Conservation (phyloP, 805 yeast genomes). For the Saccharomyces kudriavzevii region DNA sequence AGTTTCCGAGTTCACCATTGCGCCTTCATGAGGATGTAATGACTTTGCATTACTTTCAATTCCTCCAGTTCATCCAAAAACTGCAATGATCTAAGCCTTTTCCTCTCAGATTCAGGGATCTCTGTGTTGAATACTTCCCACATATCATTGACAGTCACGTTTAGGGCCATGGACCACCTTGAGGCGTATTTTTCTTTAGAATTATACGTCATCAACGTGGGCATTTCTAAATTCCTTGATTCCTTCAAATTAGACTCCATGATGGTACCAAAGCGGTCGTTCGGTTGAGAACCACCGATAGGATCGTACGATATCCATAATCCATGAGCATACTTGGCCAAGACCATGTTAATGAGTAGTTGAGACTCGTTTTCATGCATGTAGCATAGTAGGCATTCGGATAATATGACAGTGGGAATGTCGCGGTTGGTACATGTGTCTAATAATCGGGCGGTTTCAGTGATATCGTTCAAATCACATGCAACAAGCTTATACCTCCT, state of each 20-base stretch:
- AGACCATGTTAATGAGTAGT: conserved; percentile 32
- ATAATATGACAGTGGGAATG: conserved; percentile 43
- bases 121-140: conserved; percentile 30
- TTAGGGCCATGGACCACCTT: conserved; percentile 11
- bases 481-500: conserved; percentile 24
- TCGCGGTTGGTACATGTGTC: conserved; percentile 7
- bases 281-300: conserved; percentile 38
- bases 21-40: conserved; percentile 39
- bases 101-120: conserved; percentile 32
- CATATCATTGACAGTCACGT: conserved; percentile 23
- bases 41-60: conserved; percentile 41
- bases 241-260: conserved; percentile 45
- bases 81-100: conserved; percentile 40
- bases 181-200: conserved; percentile 27
- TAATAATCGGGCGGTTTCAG: conserved; percentile 23
- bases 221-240: conserved; percentile 41
- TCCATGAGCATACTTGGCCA: conserved; percentile 15
- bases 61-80: conserved; percentile 56
- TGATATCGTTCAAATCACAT: conserved; percentile 31
- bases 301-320: conserved; percentile 47
- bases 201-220: conserved; percentile 34
- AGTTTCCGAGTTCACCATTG: conserved; percentile 9
- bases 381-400: conserved; percentile 56
- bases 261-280: conserved; percentile 40
- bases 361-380: conserved; percentile 36